Evolutionary conservation across 805 yeast species (phyloP), one percentile per base, ranked within the genome.

Genomic region (Metschnikowia baotianmanensis): DNA sequence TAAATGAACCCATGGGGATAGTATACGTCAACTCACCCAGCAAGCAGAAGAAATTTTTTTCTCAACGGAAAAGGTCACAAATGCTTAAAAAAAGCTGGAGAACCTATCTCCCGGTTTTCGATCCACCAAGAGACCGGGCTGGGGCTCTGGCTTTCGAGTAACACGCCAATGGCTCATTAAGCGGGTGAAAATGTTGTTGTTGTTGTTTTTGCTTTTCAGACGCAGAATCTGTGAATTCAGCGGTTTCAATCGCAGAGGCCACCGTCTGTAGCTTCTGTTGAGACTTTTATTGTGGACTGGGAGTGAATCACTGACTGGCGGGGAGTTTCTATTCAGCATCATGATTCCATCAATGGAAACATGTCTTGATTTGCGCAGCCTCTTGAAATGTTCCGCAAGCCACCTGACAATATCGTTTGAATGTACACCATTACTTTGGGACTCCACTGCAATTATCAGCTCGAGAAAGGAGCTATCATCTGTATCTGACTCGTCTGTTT

Each of bases 391-490:
- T 3, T 26, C 28, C 7, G 41, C 31, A 6, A 38, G 18, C 41
- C 41, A 38, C 28, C 9, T 15, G 9, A 38, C 41, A 3, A 32
- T 7, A n/a, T 38, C 41, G 8, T 18, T 31, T 3, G 39, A 21
- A 16, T 15, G 26, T 9, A 6, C 6, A 6, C n/a, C 18, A 18
- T 9, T 9, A 4, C 4, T 16, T 5, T 18, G 22, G 9, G 32
- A 7, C 13, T 31, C 36, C 11, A 38, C 36, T 10, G 36, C 41
- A 20, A 38, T 36, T 32, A 38, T 38, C 41, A 38, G 41, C 23
- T 32, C 36, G 10, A 36, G 31, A 17, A 38, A 38, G 15, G 41
- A 38, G 36, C 26, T 27, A 11, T 32, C 36, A 13, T 38, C 41
- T 7, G 21, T 15, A 9, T 15, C 27, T 10, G 30, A 36, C n/a